Conservation (phyloP, 129 eudicot species). For the Escallonia rubra region DNA sequence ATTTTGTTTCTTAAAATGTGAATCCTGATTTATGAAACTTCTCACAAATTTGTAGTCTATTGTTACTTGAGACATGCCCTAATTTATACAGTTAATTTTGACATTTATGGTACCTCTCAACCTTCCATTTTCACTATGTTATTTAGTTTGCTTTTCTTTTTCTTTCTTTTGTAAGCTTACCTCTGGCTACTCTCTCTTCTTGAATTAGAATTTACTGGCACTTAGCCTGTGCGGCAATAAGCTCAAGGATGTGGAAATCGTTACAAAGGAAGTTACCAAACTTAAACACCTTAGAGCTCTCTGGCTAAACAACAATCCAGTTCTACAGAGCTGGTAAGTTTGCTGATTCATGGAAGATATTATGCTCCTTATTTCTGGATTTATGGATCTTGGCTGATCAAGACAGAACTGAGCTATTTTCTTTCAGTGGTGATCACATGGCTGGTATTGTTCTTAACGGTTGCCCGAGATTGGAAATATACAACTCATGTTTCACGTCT, state of each 20-base stretch:
- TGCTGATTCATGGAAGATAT: conserved; percentile 4
- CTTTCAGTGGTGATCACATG: conserved; percentile 43
- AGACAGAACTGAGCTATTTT: conserved; percentile 25
- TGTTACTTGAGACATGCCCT: no score
- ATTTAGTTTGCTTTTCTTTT: background rate
- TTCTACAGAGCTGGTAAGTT: conserved; percentile 48
- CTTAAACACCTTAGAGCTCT: conserved; percentile 75
- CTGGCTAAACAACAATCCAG: conserved; percentile 90
- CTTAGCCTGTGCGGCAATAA: conserved; percentile 81
- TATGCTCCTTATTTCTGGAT: background rate
- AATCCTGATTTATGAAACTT: no score
- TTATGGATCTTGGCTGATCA: background rate
- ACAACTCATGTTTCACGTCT: conserved; percentile 67
- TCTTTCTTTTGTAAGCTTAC: background rate
- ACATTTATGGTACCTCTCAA: no score
- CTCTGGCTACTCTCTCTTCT: background rate
- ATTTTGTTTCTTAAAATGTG: no score
- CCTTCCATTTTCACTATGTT: background rate
- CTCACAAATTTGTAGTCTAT: no score
- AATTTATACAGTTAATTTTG: no score
- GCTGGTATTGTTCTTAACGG: conserved; percentile 44
- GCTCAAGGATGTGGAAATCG: conserved; percentile 40
- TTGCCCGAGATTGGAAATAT: conserved; percentile 68
- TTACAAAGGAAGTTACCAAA: conserved; percentile 47
- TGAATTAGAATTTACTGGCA: conserved; percentile 63